Base-by-base conservation (phyloP, 371 early-diverging fungal species). In the Circinella minor region DNA sequence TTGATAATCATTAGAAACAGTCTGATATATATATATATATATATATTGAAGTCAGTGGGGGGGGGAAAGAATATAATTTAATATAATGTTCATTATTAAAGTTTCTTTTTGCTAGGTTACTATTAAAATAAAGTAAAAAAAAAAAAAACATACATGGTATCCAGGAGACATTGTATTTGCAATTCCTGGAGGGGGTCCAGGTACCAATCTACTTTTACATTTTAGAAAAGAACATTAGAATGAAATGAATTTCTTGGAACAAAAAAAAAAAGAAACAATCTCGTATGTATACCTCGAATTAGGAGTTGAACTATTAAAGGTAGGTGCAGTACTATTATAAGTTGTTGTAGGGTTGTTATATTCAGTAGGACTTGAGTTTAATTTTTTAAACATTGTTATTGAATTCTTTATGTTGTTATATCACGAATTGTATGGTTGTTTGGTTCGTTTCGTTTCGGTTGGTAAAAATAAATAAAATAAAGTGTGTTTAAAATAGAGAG, bases 281-380 rank as follows among this genome's bases (percentile, higher is more conserved):
- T n/a, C n/a, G n/a, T n/a, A n/a, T n/a, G n/a, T n/a, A 36, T 61
- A 71, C 71, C 71, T 65, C n/a, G 71, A 71, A 66, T 71, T 71
- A 37, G 71, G 71, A 27, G 71, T 71, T 38, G 60, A 34, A 60
- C 49, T 64, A 27, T 34, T 66, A 46, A 61, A 63, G 36, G 71
- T 63, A 37, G 66, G 51, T 51, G 51, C 51, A 5, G 51, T 51
- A 51, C 51, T 51, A n/a, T 51, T 66, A 36, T 47, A 60, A 15
- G 66, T 65, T 54, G 68, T 51, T 43, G 68, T 54, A 27, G 66
- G 13, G 43, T 61, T 49, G 36, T 48, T 61, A 10, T 69, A 64
- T 7, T 63, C 67, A 47, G 65, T 61, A 36, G 62, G 39, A 47
- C 47, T 61, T 47, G 63, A 67, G 55, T 66, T 62, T 47, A 67